Conservation (phyloP, 805 yeast species). For the Wickerhamiella bombiphila region DNA sequence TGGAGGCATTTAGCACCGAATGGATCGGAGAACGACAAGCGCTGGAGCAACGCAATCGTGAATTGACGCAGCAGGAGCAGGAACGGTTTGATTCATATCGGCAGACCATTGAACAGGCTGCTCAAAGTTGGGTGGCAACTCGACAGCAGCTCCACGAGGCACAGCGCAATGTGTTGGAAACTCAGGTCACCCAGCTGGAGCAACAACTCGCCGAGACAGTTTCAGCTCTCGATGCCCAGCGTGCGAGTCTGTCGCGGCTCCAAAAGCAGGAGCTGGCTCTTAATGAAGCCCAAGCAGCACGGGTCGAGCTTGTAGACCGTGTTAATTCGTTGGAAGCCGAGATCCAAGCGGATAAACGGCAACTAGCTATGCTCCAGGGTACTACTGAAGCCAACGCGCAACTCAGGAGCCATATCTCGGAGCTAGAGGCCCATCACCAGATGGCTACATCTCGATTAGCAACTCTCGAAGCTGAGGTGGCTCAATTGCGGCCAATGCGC, state of each 20-base stretch:
- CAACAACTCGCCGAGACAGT: background rate
- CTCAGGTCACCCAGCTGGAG: background rate
- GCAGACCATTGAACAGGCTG: background rate
- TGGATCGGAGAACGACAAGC: background rate
- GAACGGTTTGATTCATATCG: background rate
- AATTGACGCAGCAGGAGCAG: background rate
- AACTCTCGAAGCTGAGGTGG: too few relatives aligned
- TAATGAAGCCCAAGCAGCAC: background rate
- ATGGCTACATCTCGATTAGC: too few relatives aligned
- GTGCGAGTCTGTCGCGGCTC: background rate
- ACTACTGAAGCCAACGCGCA: background rate
- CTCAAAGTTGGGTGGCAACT: background rate
- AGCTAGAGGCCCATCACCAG: background rate
- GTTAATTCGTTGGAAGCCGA: background rate
- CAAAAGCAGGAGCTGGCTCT: background rate
- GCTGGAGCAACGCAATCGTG: background rate
- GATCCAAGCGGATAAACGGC: background rate
- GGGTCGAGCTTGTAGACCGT: background rate
- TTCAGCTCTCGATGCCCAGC: background rate
- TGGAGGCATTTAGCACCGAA: background rate
- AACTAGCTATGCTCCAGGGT: background rate
- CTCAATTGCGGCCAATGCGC: too few relatives aligned
- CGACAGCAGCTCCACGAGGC: background rate
- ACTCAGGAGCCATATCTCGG: background rate
- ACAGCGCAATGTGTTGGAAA: background rate